These are phyloP conservation scores for Protostelium mycophagum DNA, from an alignment of 78 protist species.

Conservation along the genomic window DNA sequence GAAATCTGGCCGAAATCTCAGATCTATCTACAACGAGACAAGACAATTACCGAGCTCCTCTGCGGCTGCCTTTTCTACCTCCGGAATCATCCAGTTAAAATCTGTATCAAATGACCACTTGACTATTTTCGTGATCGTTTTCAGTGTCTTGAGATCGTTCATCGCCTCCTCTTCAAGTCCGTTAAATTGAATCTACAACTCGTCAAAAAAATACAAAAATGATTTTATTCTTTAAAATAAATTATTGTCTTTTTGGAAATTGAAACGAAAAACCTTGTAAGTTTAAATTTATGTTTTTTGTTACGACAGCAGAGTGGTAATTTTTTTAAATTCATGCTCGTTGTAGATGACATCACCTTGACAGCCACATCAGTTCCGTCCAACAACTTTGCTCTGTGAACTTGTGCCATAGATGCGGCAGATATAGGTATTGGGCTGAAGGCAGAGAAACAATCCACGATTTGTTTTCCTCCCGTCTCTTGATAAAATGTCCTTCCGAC, in stretches of 20 bases:
- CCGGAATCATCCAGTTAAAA: slow-evolving; percentile 57
- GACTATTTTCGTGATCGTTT: background rate
- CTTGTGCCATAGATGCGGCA: slow-evolving; percentile 58
- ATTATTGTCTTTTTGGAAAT: too few species aligned
- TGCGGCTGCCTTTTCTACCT: slow-evolving; percentile 24
- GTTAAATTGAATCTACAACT: background rate
- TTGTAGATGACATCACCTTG: background rate
- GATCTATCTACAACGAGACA: background rate
- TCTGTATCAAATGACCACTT: background rate
- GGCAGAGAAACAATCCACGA: background rate
- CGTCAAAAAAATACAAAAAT: background rate
- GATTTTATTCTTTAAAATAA: too few species aligned
- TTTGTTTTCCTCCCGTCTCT: too few species aligned
- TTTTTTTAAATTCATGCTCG: too few species aligned
- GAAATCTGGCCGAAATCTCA: slow-evolving; percentile 18
- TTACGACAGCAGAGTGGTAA: too few species aligned
- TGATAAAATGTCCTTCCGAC: too few species aligned
- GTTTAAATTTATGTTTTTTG: too few species aligned
- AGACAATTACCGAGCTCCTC: slow-evolving; percentile 24
- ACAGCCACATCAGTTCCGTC: background rate
- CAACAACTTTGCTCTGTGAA: slow-evolving; percentile 42
- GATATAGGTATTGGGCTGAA: slow-evolving; percentile 27
- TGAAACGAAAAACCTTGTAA: too few species aligned
- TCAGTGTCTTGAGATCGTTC: background rate
- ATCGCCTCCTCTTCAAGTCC: background rate